These are phyloP conservation scores for Babesia ovis DNA, from an alignment of 169 alveolate genomes.

Conservation along the genomic window DNA sequence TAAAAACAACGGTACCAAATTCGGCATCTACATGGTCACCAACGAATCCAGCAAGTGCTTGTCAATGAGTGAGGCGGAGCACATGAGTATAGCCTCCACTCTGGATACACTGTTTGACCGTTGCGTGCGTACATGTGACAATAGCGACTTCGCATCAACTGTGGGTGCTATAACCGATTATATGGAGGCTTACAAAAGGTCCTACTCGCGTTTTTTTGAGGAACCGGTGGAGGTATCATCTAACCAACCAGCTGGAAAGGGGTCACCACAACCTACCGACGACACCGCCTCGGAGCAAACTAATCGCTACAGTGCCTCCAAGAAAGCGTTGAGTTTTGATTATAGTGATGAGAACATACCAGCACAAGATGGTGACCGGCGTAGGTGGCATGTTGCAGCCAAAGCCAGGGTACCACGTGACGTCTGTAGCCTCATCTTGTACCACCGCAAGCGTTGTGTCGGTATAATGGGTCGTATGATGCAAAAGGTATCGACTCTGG, in stretches of 20 bases:
- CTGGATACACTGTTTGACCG: conserved; percentile 16
- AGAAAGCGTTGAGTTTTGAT: conserved; percentile 1
- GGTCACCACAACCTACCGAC: background rate
- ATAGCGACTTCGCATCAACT: background rate
- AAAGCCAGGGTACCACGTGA: conserved; percentile 19
- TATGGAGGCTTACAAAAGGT: background rate
- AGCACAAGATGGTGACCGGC: background rate
- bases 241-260: background rate
- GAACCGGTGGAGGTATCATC: conserved; percentile 20
- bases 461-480: conserved; percentile 37
- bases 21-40: background rate
- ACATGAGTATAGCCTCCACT: background rate
- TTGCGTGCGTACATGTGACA: conserved; percentile 19
- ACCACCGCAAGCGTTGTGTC: conserved; percentile 29
- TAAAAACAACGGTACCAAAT: background rate
- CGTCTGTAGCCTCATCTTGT: background rate
- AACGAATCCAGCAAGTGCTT: background rate
- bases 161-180: conserved; percentile 4
- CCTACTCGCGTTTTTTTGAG: conserved; percentile 20
- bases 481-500: conserved; percentile 33
- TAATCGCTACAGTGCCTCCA: background rate
- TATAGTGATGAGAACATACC: conserved; percentile 16
- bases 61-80: conserved; percentile 29
- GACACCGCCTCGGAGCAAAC: background rate
- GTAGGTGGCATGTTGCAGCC: conserved; percentile 28